phyloP scores from a whole-genome alignment of 129 eudicot species.

The Flaveria trinervia region DNA sequence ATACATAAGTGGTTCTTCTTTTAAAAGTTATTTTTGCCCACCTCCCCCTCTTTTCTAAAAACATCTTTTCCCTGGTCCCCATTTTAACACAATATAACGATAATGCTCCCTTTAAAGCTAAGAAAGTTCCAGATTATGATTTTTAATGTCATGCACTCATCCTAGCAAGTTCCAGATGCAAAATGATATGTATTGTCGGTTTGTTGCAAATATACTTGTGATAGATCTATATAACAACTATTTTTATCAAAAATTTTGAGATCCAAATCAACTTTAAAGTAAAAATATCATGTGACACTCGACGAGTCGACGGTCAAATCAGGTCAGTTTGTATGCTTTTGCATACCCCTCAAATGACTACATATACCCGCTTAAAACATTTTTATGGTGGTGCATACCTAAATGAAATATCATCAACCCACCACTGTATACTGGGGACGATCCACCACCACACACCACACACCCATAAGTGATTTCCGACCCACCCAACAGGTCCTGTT shows the following conservation, averaged over 20 bases:
- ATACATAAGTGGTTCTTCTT: constrained; percentile 30
- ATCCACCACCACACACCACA: constrained; percentile 13
- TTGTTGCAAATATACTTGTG: not conserved
- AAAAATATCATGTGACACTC: not conserved
- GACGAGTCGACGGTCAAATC: not conserved
- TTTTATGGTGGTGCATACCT: not conserved
- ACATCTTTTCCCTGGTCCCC: constrained; percentile 31
- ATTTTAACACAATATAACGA: not conserved
- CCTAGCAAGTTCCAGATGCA: not conserved
- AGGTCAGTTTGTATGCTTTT: not conserved
- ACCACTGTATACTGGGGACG: not conserved
- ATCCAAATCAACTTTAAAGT: not conserved
- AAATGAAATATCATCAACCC: not conserved
- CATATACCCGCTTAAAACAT: not conserved
- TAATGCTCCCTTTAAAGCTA: constrained; percentile 24
- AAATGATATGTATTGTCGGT: not conserved
- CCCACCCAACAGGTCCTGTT: constrained; percentile 2
- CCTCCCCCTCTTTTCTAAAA: not conserved
- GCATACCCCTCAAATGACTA: not conserved
- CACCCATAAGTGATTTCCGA: not conserved
- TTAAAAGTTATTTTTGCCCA: constrained; percentile 21
- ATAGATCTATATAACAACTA: not conserved
- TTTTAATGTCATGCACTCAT: not conserved
- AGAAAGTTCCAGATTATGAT: constrained; percentile 9
- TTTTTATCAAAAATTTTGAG: not conserved